A percentile compares a stretch with the other conserved stretches of the same genome.
Evolutionary conservation across 2,329 filamentous ascomycete species (phyloP).

Genomic region (Pseudogymnoascus sp.): DNA sequence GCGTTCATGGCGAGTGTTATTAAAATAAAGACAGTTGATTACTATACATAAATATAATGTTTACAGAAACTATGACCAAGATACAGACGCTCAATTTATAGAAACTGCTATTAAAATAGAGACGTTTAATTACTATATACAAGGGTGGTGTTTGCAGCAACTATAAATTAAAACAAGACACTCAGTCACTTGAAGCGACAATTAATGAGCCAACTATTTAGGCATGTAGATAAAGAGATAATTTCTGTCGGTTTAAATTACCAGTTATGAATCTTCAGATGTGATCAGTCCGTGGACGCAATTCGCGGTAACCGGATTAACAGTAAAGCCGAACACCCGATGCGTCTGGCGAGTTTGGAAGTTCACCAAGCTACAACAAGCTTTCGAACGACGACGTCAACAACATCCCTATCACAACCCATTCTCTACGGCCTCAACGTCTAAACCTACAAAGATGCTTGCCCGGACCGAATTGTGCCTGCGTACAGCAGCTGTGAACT

Average conservation of each 20-base stretch:
- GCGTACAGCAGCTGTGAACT: slow-evolving; percentile 26
- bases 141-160: neutral
- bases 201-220: neutral
- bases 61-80: no score
- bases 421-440: neutral
- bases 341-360: slow-evolving; percentile 4
- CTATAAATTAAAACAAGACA: neutral
- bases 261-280: neutral
- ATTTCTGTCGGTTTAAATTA: neutral
- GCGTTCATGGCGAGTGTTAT: no score
- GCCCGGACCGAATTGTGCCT: slow-evolving; percentile 23
- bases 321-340: neutral
- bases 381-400: neutral
- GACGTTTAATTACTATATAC: neutral
- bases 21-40: no score
- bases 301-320: neutral
- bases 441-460: slow-evolving; percentile 6
- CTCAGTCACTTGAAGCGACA: neutral
- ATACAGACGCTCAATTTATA: no score
- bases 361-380: neutral
- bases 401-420: neutral
- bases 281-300: neutral
- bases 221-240: neutral
- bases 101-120: neutral
- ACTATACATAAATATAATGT: no score